Evolutionary conservation across 176 grass and related monocot species (phyloP).

Genomic region (Oryza coarctata): DNA sequence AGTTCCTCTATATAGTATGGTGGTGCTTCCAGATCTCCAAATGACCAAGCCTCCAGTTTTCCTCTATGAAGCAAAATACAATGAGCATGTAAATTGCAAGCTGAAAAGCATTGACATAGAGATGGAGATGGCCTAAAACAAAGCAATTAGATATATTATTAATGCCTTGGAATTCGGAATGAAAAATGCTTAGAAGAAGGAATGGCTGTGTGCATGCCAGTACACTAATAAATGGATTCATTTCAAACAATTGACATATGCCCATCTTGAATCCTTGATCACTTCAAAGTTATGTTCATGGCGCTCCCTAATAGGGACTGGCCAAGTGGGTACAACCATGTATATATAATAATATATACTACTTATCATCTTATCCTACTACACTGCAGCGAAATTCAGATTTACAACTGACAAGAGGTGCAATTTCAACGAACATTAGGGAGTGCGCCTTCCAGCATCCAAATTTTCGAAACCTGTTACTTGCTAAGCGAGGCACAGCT

Average conservation of each 20-base stretch:
- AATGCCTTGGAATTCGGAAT: background rate
- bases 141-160: background rate
- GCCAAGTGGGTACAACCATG: background rate
- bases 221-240: background rate
- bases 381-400: background rate
- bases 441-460: background rate
- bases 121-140: conserved; percentile 10
- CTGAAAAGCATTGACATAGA: conserved; percentile 11
- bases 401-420: background rate
- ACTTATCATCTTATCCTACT: background rate
- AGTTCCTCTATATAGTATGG: conserved; percentile 82
- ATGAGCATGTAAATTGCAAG: conserved; percentile 16
- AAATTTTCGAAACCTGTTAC: background rate
- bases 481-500: background rate
- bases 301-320: background rate
- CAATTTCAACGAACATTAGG: background rate
- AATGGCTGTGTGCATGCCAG: background rate
- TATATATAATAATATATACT: background rate
- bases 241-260: background rate
- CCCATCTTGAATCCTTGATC: background rate
- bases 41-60: conserved; percentile 95
- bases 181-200: background rate
- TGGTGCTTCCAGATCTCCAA: conserved; percentile 91
- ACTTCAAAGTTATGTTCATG: background rate
- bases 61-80: conserved; percentile 45